phyloP scores from a whole-genome alignment of 176 grass and related monocot genomes.

The Pharus latifolius region DNA sequence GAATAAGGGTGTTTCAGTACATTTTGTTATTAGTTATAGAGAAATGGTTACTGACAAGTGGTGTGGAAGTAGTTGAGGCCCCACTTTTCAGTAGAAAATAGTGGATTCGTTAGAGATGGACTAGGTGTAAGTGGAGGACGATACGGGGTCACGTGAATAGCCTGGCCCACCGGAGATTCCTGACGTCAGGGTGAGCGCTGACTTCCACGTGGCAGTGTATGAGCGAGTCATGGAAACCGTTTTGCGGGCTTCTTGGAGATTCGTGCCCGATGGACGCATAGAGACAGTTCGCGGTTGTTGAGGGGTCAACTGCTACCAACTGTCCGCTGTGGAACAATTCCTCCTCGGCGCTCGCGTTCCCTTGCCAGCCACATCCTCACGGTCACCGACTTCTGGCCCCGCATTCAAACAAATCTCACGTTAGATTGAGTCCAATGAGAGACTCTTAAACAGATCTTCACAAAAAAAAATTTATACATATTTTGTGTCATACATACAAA shows the following conservation, averaged over 20 bases:
- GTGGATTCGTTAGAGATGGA: background rate
- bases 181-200: background rate
- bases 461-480: too few species aligned
- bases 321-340: conserved; percentile 6
- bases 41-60: background rate
- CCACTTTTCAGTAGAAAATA: background rate
- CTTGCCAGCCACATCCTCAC: background rate
- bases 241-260: background rate
- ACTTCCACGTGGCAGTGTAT: background rate
- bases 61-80: accelerated
- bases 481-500: too few species aligned
- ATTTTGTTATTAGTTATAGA: too few species aligned
- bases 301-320: conserved; percentile 1
- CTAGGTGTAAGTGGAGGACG: background rate
- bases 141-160: background rate
- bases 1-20: too few species aligned
- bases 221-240: background rate
- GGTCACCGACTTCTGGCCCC: background rate
- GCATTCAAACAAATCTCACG: too few species aligned
- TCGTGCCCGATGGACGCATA: background rate
- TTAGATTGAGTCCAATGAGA: too few species aligned
- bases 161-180: conserved; percentile 5
- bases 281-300: background rate
- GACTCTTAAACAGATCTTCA: too few species aligned
- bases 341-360: background rate